phyloP scores from a whole-genome alignment of 495 filamentous ascomycete genomes.

The Xanthoparmelia taractica region DNA sequence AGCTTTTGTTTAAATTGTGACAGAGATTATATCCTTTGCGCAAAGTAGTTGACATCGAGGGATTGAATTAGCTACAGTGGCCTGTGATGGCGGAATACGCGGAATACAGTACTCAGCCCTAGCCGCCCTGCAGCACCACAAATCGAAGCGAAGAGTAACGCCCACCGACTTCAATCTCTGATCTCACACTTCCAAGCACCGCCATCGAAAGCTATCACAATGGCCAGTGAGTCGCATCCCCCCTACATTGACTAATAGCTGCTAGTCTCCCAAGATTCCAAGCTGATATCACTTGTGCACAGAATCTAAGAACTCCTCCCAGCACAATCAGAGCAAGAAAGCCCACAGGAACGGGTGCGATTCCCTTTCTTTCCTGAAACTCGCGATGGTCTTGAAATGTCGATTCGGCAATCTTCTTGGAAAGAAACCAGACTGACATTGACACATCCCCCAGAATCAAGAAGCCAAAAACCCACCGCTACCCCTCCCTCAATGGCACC shows the following conservation, averaged over 20 bases:
- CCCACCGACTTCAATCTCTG: neutral
- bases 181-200: neutral
- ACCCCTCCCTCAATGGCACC: constrained; percentile 96
- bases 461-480: constrained; percentile 98
- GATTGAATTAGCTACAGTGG: too few species aligned
- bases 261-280: neutral
- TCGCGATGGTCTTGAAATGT: neutral
- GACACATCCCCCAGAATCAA: constrained; percentile 65
- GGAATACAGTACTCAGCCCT: neutral
- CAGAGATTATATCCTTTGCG: neutral
- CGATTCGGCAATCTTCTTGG: neutral
- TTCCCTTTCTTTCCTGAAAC: constrained; percentile 19
- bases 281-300: neutral
- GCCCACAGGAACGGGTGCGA: constrained; percentile 93
- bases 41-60: too few species aligned
- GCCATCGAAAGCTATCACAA: neutral
- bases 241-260: neutral
- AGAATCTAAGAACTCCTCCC: constrained; percentile 96
- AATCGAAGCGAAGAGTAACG: neutral
- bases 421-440: neutral
- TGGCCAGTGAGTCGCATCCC: constrained; percentile 18
- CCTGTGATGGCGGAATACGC: too few species aligned
- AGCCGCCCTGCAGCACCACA: neutral
- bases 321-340: constrained; percentile 96
- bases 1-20: neutral